Percentiles rank a stretch among this genome's conserved stretches.
Conservation (phyloP, 768 basidiomycete species). For the Kwoniella bestiolae region DNA sequence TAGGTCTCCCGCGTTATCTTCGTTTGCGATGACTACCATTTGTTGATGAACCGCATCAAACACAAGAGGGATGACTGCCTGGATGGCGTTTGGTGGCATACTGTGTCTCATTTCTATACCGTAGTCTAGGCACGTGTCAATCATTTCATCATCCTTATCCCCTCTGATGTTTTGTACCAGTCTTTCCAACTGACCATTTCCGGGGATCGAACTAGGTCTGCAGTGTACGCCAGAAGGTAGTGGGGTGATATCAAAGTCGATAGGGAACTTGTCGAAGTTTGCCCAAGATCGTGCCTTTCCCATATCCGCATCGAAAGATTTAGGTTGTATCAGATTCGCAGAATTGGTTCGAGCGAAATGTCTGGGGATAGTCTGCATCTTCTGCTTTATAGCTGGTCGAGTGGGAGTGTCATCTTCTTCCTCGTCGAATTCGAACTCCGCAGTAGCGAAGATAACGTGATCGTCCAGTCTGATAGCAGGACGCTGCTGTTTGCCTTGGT, state of each 20-base stretch:
- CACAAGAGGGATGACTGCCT: conserved; percentile 54
- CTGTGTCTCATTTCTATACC: conserved; percentile 56
- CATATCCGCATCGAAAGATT: conserved; percentile 30
- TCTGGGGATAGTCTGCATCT: conserved; percentile 12
- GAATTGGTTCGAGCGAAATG: conserved; percentile 21
- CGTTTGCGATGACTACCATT: conserved; percentile 54
- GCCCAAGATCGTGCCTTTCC: conserved; percentile 54
- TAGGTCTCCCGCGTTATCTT: conserved; percentile 61
- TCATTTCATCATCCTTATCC: conserved; percentile 24
- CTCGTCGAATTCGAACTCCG: conserved; percentile 45
- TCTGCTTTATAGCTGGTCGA: neutral
- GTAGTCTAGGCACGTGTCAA: conserved; percentile 37
- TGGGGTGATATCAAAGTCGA: conserved; percentile 54
- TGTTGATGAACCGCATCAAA: conserved; percentile 62
- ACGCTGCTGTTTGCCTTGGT: conserved; percentile 17
- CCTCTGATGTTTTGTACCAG: conserved; percentile 61
- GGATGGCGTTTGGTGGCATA: conserved; percentile 62
- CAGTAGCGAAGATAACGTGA: conserved; percentile 48
- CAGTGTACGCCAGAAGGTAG: conserved; percentile 52
- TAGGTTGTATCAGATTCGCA: conserved; percentile 1
- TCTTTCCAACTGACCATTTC: conserved; percentile 67
- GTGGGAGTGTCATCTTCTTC: conserved; percentile 9
- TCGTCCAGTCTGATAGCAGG: conserved; percentile 50
- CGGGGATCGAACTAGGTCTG: conserved; percentile 60
- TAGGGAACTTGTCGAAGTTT: conserved; percentile 49